Conservation (phyloP, 2,329 filamentous ascomycete genomes). For the Penicillium sp. region DNA sequence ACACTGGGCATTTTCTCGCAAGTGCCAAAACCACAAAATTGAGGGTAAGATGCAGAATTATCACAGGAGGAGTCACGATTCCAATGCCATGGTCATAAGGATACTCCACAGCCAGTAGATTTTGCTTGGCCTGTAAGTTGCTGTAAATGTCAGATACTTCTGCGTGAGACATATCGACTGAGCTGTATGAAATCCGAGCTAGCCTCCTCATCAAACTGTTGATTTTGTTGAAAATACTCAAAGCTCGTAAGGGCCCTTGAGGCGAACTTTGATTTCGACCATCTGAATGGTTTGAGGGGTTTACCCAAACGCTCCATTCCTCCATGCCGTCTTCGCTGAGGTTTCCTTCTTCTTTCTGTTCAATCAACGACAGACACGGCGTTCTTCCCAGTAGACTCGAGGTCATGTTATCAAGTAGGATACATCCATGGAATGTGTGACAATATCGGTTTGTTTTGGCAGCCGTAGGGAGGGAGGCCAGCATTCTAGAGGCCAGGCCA, state of each 20-base stretch:
- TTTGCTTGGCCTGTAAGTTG: conserved; percentile 4
- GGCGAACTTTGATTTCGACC: not conserved
- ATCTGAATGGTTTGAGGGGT: not conserved
- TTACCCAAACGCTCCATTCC: conserved; percentile 22
- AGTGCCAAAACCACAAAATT: conserved; percentile 14
- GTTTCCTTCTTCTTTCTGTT: conserved; percentile 2
- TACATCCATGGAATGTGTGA: conserved; percentile 18
- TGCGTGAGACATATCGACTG: not conserved
- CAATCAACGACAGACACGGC: conserved; percentile 10
- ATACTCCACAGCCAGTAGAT: not conserved
- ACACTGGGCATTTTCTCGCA: not conserved
- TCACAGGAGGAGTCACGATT: conserved; percentile 11
- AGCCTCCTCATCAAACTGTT: conserved; percentile 13
- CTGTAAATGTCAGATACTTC: not conserved
- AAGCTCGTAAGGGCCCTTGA: conserved; percentile 11
- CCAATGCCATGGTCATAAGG: conserved; percentile 2
- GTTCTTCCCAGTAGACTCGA: conserved; percentile 10
- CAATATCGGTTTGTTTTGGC: conserved; percentile 9
- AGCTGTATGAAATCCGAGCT: not conserved
- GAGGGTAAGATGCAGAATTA: conserved; percentile 17
- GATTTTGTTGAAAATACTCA: conserved; percentile 18
- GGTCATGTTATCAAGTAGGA: conserved; percentile 18
- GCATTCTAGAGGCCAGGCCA: conserved; percentile 59
- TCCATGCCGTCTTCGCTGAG: conserved; percentile 21
- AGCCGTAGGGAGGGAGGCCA: not conserved